phyloP scores from a whole-genome alignment of 2,329 filamentous ascomycete genomes.

The Xylariaceae sp. region DNA sequence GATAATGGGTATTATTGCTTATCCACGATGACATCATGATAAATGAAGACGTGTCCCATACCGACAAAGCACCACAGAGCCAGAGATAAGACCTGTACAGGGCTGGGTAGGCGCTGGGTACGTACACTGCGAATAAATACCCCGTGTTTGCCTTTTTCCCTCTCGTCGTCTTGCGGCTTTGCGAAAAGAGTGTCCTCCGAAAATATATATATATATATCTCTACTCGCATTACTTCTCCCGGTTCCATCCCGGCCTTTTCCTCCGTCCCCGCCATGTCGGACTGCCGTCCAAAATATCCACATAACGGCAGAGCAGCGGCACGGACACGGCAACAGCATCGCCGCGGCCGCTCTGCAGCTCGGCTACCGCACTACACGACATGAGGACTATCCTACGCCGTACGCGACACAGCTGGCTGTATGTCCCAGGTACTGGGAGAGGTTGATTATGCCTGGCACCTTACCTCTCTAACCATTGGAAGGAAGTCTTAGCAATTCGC shows the following conservation, averaged over 20 bases:
- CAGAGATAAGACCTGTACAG: constrained; percentile 17
- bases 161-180: background rate
- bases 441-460: background rate
- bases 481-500: constrained; percentile 1
- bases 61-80: constrained; percentile 10
- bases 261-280: background rate
- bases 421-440: background rate
- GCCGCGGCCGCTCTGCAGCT: background rate
- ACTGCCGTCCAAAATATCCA: background rate
- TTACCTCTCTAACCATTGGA: background rate
- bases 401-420: background rate
- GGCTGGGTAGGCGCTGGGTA: background rate
- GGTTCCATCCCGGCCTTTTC: background rate
- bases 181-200: too few species aligned
- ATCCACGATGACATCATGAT: constrained; percentile 19
- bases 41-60: constrained; percentile 1
- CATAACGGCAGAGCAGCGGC: background rate
- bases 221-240: background rate
- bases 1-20: constrained; percentile 26
- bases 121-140: constrained; percentile 15
- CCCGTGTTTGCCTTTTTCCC: background rate
- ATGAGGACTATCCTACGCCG: background rate
- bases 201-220: background rate
- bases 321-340: background rate
- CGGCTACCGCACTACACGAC: background rate